Evolutionary conservation across 805 yeast species (phyloP), one percentile per base, ranked within the genome.

Genomic region (Candida saitoana): DNA sequence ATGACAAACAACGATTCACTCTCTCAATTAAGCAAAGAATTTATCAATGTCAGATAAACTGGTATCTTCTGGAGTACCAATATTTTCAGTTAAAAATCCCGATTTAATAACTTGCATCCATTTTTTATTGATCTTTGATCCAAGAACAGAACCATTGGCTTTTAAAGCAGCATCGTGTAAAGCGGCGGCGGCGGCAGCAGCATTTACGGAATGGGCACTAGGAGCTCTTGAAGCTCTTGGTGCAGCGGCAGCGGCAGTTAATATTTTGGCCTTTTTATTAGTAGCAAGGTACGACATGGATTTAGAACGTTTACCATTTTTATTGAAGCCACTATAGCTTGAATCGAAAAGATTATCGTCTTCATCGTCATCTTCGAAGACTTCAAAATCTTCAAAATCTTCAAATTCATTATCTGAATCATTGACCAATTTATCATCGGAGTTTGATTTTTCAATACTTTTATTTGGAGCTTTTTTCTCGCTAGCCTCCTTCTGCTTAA

Each of bases 171-270:
- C 83, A 12, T 82, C 84, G 48, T 83, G 84, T 40, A 83, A 68
- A 18, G 86, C 87, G 32, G 88, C 86, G 25, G 83, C 86, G 2
- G 86, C 84, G 11, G 85, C 85, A 7, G 84, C 85, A 5, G 86
- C 83, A 44, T 72, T 72, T 8, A 84, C 80, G 30, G 79, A 68
- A 46, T 75, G 79, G 5, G 79, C 69, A 40, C 76, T 63, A 3
- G 81, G 74, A 25, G 76, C 69, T 48, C 79, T 77, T n/a, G 88
- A 82, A 8, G 84, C 76, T 54, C 91, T 71, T 43, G 93, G 93
- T 25, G 91, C 87, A 18, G 87, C 88, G 9, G 89, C 89, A 17
- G 91, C 91, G 15, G 87, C 87, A 11, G 91, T 84, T 35, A 82
- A 57, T 44, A 61, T 54, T 51, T 69, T 69, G 36, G 72, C 63